Percentiles rank a stretch among this genome's conserved stretches.
These are phyloP conservation scores for Caryopteris hybrid DNA, from an alignment of 305 asterid genomes.

Conservation along the genomic window DNA sequence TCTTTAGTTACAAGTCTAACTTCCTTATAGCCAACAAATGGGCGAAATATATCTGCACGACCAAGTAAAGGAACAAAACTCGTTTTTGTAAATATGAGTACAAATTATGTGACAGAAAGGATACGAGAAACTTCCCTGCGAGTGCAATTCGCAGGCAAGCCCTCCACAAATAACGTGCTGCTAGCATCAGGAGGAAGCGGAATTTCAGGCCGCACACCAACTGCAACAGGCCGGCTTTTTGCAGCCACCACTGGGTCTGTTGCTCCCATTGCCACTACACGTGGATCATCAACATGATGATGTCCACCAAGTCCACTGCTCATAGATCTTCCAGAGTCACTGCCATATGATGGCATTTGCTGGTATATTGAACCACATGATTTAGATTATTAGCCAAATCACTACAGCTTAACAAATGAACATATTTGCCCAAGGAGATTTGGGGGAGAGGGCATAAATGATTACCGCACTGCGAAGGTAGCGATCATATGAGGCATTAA, in stretches of 20 bases:
- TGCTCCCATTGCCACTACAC: slow-evolving; percentile 35
- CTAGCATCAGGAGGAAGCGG: slow-evolving; percentile 80
- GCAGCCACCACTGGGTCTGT: slow-evolving; percentile 38
- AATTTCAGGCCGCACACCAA: slow-evolving; percentile 47
- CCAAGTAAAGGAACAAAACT: slow-evolving; percentile 38
- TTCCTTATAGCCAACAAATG: slow-evolving; percentile 68
- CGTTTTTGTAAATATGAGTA: neutral
- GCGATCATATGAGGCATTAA: slow-evolving; percentile 76
- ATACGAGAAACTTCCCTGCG: slow-evolving; percentile 89
- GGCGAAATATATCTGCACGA: slow-evolving; percentile 62
- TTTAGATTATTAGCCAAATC: slow-evolving; percentile 6
- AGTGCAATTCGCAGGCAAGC: slow-evolving; percentile 74
- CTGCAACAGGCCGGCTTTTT: slow-evolving; percentile 36
- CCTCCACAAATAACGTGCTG: slow-evolving; percentile 76
- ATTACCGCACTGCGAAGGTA: slow-evolving; percentile 65
- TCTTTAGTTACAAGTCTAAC: slow-evolving; percentile 59
- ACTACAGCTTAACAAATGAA: neutral
- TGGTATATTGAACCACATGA: slow-evolving; percentile 23
- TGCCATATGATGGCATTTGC: slow-evolving; percentile 49
- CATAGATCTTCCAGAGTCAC: slow-evolving; percentile 58
- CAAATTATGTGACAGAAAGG: slow-evolving; percentile 34
- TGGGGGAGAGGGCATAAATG: neutral
- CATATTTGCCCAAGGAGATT: neutral
- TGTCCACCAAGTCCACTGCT: slow-evolving; percentile 43
- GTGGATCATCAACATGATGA: slow-evolving; percentile 53